These are phyloP conservation scores for Amphibolis antarctica DNA, from an alignment of 106 monocot species.

Conservation along the genomic window DNA sequence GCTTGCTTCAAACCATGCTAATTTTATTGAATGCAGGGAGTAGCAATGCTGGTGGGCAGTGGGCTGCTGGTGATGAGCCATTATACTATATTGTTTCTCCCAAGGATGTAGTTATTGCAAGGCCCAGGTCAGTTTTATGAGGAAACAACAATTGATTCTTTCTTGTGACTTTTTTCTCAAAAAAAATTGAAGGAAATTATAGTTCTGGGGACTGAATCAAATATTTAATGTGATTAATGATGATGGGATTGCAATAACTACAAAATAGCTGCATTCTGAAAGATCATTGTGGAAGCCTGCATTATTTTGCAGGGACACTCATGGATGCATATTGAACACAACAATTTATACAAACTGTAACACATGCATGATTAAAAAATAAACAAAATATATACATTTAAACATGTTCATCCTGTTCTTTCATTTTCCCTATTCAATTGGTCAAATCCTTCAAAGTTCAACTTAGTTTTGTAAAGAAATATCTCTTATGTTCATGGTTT, in stretches of 20 bases:
- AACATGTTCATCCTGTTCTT: no score
- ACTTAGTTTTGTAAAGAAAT: slow-evolving; percentile 5
- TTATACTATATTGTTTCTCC: slow-evolving; percentile 95
- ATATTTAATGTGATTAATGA: no score
- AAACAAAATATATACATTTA: no score
- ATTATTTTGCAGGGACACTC: no score
- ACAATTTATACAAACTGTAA: no score
- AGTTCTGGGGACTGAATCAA: background rate
- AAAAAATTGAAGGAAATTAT: background rate
- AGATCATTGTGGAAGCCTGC: no score
- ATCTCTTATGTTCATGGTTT: slow-evolving; percentile 3
- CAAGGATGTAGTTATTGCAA: slow-evolving; percentile 95
- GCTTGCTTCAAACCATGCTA: background rate
- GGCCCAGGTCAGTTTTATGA: slow-evolving; percentile 59
- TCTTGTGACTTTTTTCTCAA: background rate
- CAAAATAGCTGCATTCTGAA: no score
- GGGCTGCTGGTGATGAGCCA: slow-evolving; percentile 98
- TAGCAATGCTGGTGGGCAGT: slow-evolving; percentile 97
- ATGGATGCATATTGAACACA: no score
- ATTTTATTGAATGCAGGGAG: slow-evolving; percentile 50
- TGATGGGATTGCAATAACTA: no score
- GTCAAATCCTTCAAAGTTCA: background rate
- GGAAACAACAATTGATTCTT: background rate
- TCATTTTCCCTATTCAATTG: background rate
- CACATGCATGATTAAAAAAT: no score